These are phyloP conservation scores for Adansonia grandidieri DNA, from an alignment of 441 rosid species.

Conservation along the genomic window DNA sequence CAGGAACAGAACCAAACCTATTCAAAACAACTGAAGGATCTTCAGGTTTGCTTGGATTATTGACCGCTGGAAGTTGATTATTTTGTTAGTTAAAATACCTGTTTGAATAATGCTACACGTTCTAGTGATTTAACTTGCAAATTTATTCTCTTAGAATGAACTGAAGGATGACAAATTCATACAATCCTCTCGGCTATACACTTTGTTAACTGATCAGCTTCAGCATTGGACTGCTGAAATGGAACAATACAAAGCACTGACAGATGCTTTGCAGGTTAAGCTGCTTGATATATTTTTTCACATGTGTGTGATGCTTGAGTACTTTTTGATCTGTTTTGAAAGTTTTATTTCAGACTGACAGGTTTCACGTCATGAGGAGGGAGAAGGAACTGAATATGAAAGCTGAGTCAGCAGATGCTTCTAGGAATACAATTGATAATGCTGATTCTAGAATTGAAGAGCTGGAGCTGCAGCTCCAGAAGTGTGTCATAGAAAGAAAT, in stretches of 20 bases:
- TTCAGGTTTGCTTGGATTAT: constrained; percentile 58
- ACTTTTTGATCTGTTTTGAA: constrained; percentile 34
- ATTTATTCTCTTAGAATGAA: constrained; percentile 59
- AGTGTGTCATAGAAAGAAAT: constrained; percentile 79
- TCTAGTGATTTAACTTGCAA: constrained; percentile 30
- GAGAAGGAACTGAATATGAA: constrained; percentile 78
- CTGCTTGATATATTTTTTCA: constrained; percentile 26
- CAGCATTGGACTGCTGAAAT: constrained; percentile 77
- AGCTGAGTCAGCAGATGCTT: constrained; percentile 74
- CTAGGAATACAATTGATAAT: constrained; percentile 52
- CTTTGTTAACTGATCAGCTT: constrained; percentile 76
- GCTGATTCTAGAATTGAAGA: constrained; percentile 69
- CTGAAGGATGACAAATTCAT: constrained; percentile 82
- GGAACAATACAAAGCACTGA: constrained; percentile 21
- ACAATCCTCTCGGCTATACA: constrained; percentile 68
- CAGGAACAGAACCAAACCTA: constrained; percentile 65
- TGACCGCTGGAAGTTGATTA: constrained; percentile 26
- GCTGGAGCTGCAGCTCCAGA: constrained; percentile 77
- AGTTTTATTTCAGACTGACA: constrained; percentile 69
- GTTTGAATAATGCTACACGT: constrained; percentile 16
- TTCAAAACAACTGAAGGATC: constrained; percentile 72
- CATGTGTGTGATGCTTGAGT: constrained; percentile 30
- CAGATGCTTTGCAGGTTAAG: constrained; percentile 20
- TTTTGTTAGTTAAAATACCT: constrained; percentile 23
- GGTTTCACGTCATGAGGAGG: constrained; percentile 71